Conservation (phyloP, 371 early-diverging fungal species). For the Haplosporangium sp. region DNA sequence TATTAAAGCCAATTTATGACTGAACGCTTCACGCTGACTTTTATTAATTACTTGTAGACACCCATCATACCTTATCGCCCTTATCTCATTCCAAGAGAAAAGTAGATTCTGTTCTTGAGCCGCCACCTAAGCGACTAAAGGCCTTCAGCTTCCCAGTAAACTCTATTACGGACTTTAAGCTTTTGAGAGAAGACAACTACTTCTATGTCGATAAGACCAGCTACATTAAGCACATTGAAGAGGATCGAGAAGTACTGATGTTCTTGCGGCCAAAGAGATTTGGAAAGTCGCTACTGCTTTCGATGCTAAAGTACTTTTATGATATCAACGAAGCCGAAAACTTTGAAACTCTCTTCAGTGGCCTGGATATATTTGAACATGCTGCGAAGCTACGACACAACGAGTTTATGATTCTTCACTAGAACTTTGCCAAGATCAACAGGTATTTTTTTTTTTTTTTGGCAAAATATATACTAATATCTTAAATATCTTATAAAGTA, state of each 20-base stretch:
- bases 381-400: background rate
- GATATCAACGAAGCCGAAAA: background rate
- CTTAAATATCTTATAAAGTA: background rate
- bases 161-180: no score
- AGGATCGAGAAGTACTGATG: background rate
- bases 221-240: background rate
- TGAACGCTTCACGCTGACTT: no score
- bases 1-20: no score
- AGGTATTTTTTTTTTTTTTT: background rate
- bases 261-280: slow-evolving; percentile 1
- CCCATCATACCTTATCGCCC: no score
- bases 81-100: background rate
- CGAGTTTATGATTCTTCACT: background rate
- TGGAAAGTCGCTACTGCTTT: background rate
- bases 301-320: background rate
- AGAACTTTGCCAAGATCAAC: background rate
- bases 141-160: background rate
- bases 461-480: no score
- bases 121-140: background rate
- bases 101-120: background rate
- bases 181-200: no score
- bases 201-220: background rate
- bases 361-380: background rate
- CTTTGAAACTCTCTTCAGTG: background rate
- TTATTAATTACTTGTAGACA: no score